These are phyloP conservation scores for Backusella westeae DNA, from an alignment of 192 early-diverging fungal genomes.

Conservation along the genomic window DNA sequence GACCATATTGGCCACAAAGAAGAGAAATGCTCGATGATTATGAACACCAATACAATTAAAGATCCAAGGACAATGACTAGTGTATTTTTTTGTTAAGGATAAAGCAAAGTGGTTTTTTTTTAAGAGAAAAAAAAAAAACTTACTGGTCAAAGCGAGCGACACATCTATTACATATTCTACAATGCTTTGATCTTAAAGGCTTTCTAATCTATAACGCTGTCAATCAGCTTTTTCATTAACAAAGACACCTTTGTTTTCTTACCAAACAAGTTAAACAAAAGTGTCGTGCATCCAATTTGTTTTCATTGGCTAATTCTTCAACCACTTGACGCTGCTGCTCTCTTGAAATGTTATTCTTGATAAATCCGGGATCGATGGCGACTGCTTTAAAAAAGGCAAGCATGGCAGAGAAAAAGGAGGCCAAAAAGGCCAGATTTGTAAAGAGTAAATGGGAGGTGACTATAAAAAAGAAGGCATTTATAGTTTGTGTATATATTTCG, in stretches of 20 bases:
- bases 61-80: slow-evolving; percentile 94
- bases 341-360: slow-evolving; percentile 48
- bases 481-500: background rate
- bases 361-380: slow-evolving; percentile 76
- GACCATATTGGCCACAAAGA: slow-evolving; percentile 71
- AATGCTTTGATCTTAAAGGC: slow-evolving; percentile 93
- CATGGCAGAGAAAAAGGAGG: slow-evolving; percentile 55
- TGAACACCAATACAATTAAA: slow-evolving; percentile 91
- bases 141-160: slow-evolving; percentile 93
- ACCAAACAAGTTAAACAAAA: slow-evolving; percentile 88
- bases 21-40: slow-evolving; percentile 89
- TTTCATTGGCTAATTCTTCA: slow-evolving; percentile 61
- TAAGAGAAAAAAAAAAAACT: slow-evolving; percentile 2
- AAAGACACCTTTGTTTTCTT: background rate
- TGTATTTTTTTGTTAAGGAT: background rate
- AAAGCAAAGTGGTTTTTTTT: too few species aligned
- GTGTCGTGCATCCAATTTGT: slow-evolving; percentile 70
- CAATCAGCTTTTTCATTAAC: too few species aligned
- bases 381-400: slow-evolving; percentile 80
- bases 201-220: slow-evolving; percentile 53
- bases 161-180: slow-evolving; percentile 89
- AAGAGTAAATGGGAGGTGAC: slow-evolving; percentile 60
- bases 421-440: slow-evolving; percentile 67
- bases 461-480: slow-evolving; percentile 19
- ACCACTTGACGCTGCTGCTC: slow-evolving; percentile 51